Evolutionary conservation across 1,139 yeast genomes (phyloP).

Genomic region (Taphrina pruni): DNA sequence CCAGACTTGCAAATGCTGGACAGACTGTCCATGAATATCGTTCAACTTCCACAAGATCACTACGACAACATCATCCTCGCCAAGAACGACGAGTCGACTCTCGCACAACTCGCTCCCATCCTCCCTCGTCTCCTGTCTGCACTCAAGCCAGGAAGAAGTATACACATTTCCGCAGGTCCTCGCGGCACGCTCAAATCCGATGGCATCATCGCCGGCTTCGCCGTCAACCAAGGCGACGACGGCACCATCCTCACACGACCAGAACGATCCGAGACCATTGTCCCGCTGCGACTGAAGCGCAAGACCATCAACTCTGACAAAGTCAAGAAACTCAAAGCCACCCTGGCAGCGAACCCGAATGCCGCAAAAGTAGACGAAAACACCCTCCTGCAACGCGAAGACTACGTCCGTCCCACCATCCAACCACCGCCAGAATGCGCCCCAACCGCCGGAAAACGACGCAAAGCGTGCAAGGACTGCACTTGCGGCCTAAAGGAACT

Average conservation of each 20-base stretch:
- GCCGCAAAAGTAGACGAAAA: constrained; percentile 58
- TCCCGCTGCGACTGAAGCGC: constrained; percentile 35
- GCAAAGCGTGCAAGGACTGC: constrained; percentile 88
- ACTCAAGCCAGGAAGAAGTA: constrained; percentile 50
- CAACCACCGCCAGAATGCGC: constrained; percentile 54
- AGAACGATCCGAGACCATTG: constrained; percentile 14
- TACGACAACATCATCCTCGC: constrained; percentile 68
- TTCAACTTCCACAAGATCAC: constrained; percentile 56
- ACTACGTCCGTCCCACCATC: constrained; percentile 52
- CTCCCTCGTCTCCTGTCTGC: constrained; percentile 20
- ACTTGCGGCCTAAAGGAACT: constrained; percentile 92
- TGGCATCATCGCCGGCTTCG: constrained; percentile 35
- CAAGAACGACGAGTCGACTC: constrained; percentile 47
- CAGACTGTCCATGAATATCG: constrained; percentile 65
- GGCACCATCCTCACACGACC: constrained; percentile 37
- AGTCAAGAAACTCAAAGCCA: constrained; percentile 50
- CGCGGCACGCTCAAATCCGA: constrained; percentile 38
- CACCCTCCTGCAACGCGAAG: constrained; percentile 53
- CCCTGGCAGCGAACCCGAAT: constrained; percentile 12
- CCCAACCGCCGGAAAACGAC: constrained; percentile 60
- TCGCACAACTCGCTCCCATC: constrained; percentile 7
- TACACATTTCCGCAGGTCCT: constrained; percentile 58
- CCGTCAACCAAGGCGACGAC: constrained; percentile 26
- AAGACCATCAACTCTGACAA: constrained; percentile 22
- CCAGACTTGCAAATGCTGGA: constrained; percentile 70